A percentile compares a stretch with the other conserved stretches of the same genome.
These are phyloP conservation scores for Trametes cinnabarina DNA, from an alignment of 768 basidiomycete genomes.

Conservation along the genomic window DNA sequence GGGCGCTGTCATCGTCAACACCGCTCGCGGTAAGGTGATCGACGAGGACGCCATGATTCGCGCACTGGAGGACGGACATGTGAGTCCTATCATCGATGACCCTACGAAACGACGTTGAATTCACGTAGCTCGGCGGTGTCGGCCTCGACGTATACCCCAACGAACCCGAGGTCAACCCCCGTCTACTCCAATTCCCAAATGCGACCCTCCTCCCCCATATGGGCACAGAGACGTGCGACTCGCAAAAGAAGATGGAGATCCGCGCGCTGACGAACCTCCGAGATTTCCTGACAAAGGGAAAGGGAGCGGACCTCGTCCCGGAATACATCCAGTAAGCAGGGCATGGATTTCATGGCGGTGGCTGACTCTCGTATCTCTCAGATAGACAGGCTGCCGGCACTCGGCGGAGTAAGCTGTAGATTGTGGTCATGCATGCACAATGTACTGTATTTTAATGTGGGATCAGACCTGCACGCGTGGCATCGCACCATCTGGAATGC, in stretches of 20 bases:
- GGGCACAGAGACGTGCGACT: conserved; percentile 85
- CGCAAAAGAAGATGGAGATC: conserved; percentile 80
- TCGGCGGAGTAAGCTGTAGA: not conserved
- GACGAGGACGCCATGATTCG: conserved; percentile 85
- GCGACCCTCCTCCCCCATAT: conserved; percentile 88
- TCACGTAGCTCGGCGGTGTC: conserved; percentile 72
- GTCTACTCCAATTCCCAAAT: conserved; percentile 76
- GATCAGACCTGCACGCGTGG: no score
- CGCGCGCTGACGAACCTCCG: conserved; percentile 76
- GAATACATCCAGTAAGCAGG: conserved; percentile 40
- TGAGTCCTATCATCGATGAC: no score
- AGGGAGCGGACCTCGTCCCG: conserved; percentile 63
- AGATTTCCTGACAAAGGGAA: conserved; percentile 65
- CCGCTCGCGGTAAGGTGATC: conserved; percentile 87
- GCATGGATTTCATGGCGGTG: not conserved
- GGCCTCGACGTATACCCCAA: conserved; percentile 87
- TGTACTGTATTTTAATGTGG: no score
- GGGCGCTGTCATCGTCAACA: conserved; percentile 79
- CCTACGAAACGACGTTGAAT: no score
- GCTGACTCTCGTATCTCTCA: not conserved
- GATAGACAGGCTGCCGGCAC: not conserved
- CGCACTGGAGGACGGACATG: conserved; percentile 85
- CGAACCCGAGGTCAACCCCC: conserved; percentile 78
- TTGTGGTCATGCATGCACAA: no score
- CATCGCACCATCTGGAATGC: no score